A percentile compares a stretch with the other conserved stretches of the same genome.
phyloP scores from a whole-genome alignment of 495 filamentous ascomycete genomes.

The Daldinia grandis region DNA sequence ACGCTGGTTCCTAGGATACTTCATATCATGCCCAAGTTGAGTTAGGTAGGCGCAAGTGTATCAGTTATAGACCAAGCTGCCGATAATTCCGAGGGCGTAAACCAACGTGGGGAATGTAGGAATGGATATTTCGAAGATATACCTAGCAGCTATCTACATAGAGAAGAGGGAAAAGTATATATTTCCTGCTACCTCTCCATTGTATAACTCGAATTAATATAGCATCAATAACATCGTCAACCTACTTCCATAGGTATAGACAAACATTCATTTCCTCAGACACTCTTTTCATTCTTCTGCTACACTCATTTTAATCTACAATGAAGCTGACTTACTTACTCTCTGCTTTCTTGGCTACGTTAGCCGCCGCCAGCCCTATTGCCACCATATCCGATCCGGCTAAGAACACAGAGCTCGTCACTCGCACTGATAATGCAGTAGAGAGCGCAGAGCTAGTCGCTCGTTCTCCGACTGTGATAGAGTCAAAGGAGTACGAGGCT shows the following conservation, averaged over 20 bases:
- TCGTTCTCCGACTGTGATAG: neutral
- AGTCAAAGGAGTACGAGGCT: conserved; percentile 12
- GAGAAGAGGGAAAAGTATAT: neutral
- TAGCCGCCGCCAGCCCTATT: conserved; percentile 32
- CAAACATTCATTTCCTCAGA: neutral
- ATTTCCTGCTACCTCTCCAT: neutral
- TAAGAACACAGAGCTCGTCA: neutral
- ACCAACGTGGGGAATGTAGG: neutral
- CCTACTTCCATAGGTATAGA: neutral
- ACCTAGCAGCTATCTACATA: no score
- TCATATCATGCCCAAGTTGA: neutral
- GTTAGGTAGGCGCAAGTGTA: neutral
- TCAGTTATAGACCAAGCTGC: neutral
- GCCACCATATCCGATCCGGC: conserved; percentile 1
- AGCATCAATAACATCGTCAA: neutral
- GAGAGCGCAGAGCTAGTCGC: neutral
- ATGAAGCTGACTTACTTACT: conserved; percentile 33
- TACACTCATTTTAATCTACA: neutral
- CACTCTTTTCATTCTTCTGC: neutral
- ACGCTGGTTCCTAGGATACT: neutral
- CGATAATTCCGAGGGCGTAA: neutral
- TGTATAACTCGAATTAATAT: neutral
- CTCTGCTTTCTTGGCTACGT: conserved; percentile 29
- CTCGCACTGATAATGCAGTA: neutral
- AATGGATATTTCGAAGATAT: no score